Percentiles rank a stretch among this genome's conserved stretches.
Conservation (phyloP, 2,329 filamentous ascomycete genomes). For the Graphilbum sp. region DNA sequence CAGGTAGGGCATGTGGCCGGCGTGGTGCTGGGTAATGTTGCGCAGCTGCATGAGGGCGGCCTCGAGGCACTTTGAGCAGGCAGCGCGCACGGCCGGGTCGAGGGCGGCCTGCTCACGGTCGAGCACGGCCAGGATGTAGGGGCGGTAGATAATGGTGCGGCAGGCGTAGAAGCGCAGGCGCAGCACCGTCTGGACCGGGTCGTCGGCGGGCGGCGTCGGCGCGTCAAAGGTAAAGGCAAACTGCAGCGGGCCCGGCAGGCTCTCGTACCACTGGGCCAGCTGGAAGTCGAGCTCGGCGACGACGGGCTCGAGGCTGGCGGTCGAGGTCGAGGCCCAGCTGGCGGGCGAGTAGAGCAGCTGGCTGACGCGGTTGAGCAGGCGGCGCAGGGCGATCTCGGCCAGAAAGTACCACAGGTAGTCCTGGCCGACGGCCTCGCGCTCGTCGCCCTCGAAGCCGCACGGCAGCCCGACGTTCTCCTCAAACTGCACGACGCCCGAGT, state of each 20-base stretch:
- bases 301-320: constrained; percentile 60
- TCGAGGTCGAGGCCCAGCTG: constrained; percentile 52
- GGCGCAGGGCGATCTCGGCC: constrained; percentile 63
- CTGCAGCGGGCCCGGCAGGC: constrained; percentile 55
- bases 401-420: constrained; percentile 80
- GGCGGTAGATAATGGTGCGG: constrained; percentile 71
- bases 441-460: constrained; percentile 43
- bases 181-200: constrained; percentile 65
- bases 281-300: constrained; percentile 71
- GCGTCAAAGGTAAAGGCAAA: constrained; percentile 52
- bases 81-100: constrained; percentile 58
- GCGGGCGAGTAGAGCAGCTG: constrained; percentile 66
- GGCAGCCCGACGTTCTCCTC: constrained; percentile 68
- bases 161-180: constrained; percentile 71
- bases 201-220: constrained; percentile 13
- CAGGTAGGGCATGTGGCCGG: constrained; percentile 70
- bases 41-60: constrained; percentile 66
- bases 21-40: constrained; percentile 63
- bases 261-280: constrained; percentile 72
- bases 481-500: constrained; percentile 68
- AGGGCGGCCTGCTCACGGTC: constrained; percentile 59
- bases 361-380: constrained; percentile 63
- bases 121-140: constrained; percentile 65
- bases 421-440: constrained; percentile 31
- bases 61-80: constrained; percentile 67